A percentile compares a stretch with the other conserved stretches of the same genome.
These are phyloP conservation scores for Theileria equi DNA, from an alignment of 169 alveolate genomes.

Conservation along the genomic window DNA sequence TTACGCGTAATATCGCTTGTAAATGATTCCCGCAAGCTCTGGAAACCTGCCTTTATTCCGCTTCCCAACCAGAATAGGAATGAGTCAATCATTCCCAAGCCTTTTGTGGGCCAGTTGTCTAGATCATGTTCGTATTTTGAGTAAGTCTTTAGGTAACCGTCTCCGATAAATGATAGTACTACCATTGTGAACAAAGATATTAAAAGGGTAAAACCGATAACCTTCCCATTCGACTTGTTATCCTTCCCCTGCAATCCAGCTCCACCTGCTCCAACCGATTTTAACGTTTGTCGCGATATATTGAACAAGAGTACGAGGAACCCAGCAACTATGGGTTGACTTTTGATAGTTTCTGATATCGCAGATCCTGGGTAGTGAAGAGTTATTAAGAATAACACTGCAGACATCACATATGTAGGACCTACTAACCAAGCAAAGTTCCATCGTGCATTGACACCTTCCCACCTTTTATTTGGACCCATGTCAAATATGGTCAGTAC, in stretches of 20 bases:
- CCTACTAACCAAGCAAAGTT: not conserved
- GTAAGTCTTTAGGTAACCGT: not conserved
- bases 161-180: not conserved
- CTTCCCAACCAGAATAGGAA: constrained; percentile 12
- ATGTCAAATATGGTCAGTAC: not conserved
- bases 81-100: not conserved
- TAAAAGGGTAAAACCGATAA: not conserved
- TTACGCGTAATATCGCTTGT: too few species aligned
- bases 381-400: not conserved
- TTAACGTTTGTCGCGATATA: not conserved
- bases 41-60: too few species aligned
- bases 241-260: constrained; percentile 1
- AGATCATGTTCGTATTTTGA: constrained; percentile 4
- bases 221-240: not conserved
- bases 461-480: not conserved
- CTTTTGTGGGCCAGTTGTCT: constrained; percentile 16
- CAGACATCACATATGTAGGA: not conserved
- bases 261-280: constrained; percentile 3
- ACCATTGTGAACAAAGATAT: not conserved
- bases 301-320: not conserved
- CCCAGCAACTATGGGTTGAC: constrained; percentile 1
- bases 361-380: constrained; percentile 13
- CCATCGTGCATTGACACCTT: not conserved
- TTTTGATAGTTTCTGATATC: not conserved
- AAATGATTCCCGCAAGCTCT: too few species aligned